Percentiles rank a stretch among this genome's conserved stretches.
Conservation (phyloP, 768 basidiomycete genomes). For the Tricholoma saponaceum region DNA sequence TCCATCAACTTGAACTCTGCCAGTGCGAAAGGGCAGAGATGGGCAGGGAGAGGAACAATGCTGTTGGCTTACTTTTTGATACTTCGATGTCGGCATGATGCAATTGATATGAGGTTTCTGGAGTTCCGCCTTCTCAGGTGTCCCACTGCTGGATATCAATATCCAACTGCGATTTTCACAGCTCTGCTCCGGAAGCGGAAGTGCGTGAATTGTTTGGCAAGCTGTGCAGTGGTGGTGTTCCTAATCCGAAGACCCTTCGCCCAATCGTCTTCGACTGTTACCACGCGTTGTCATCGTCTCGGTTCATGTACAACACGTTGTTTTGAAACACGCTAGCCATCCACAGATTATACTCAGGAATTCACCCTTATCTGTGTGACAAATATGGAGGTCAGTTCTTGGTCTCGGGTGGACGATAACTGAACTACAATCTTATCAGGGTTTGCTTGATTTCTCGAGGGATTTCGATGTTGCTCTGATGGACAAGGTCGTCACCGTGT, state of each 20-base stretch:
- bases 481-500: conserved; percentile 90
- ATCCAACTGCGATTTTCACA: not conserved
- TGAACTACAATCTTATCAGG: conserved; percentile 39
- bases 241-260: not conserved
- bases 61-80: too few relatives aligned
- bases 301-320: not conserved
- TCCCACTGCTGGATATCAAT: too few relatives aligned
- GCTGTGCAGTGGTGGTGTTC: not conserved
- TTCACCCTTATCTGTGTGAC: conserved; percentile 11
- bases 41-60: too few relatives aligned
- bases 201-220: not conserved
- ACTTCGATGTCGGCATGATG: too few relatives aligned
- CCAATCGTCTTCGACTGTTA: not conserved
- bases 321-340: not conserved
- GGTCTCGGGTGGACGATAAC: conserved; percentile 15
- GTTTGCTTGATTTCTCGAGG: conserved; percentile 86
- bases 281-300: not conserved
- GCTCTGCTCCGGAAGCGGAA: not conserved
- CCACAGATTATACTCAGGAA: conserved; percentile 7
- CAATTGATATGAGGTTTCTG: too few relatives aligned
- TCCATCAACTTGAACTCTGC: too few relatives aligned
- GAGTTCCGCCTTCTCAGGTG: too few relatives aligned
- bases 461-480: conserved; percentile 92
- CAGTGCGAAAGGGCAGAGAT: too few relatives aligned
- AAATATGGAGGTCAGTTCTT: conserved; percentile 44